phyloP scores from a whole-genome alignment of 345 rosid species.

The Lepidium africanum region DNA sequence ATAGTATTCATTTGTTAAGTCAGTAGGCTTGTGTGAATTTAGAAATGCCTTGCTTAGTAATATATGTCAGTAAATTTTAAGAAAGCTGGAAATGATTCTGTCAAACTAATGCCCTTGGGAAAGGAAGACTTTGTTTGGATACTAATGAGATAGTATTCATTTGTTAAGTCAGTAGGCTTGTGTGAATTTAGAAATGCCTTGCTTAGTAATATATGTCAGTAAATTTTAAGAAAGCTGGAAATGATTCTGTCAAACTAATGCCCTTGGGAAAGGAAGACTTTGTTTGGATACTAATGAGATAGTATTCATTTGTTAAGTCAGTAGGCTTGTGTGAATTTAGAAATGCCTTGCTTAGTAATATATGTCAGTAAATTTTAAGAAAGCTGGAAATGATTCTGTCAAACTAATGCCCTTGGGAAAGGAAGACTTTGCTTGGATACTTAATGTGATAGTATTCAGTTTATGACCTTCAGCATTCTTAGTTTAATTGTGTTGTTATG shows the following conservation, averaged over 20 bases:
- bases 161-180: not conserved
- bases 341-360: not conserved
- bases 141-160: no score
- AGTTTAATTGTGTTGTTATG: not conserved
- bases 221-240: no score
- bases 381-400: no score
- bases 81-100: no score
- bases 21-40: not conserved
- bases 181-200: not conserved
- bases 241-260: no score
- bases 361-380: not conserved
- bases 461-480: not conserved
- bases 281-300: no score
- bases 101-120: no score
- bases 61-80: not conserved
- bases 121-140: no score
- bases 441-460: not conserved
- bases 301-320: not conserved
- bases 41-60: not conserved
- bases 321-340: not conserved
- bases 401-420: no score
- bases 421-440: not conserved
- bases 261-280: no score
- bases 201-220: not conserved
- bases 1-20: not conserved